Evolutionary conservation across 1,284 basidiomycete genomes (phyloP).

Genomic region (Ceratobasidium sp.): DNA sequence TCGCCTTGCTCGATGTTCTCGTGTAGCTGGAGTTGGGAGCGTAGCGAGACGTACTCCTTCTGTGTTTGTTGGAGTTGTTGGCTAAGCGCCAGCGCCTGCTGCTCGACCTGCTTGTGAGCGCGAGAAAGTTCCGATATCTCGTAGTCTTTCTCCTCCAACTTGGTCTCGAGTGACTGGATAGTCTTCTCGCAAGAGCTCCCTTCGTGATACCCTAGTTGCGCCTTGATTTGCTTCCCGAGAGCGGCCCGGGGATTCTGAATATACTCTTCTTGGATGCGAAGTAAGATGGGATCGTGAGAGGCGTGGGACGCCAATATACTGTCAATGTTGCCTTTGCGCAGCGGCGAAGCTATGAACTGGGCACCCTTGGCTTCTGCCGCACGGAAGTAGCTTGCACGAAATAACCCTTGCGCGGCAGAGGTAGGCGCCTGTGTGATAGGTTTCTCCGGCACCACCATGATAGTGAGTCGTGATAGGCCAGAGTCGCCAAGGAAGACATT

Average conservation of each 20-base stretch:
- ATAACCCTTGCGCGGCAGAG: neutral
- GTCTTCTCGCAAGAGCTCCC: neutral
- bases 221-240: neutral
- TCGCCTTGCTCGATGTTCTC: conserved; percentile 22
- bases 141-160: neutral
- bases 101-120: neutral
- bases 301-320: neutral
- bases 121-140: neutral
- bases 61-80: neutral
- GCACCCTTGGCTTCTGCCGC: neutral
- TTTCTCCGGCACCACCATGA: neutral
- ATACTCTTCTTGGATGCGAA: conserved; percentile 14
- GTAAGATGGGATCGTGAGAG: neutral
- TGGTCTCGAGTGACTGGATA: neutral
- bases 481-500: conserved; percentile 14
- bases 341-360: neutral
- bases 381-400: neutral
- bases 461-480: conserved; percentile 24
- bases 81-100: neutral
- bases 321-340: neutral
- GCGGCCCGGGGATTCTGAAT: neutral
- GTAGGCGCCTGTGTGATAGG: neutral
- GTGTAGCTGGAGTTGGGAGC: conserved; percentile 10
- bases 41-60: neutral
- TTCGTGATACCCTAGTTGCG: conserved; percentile 2